Evolutionary conservation across 1,284 basidiomycete species (phyloP).

Genomic region (Takashimella tepidaria): DNA sequence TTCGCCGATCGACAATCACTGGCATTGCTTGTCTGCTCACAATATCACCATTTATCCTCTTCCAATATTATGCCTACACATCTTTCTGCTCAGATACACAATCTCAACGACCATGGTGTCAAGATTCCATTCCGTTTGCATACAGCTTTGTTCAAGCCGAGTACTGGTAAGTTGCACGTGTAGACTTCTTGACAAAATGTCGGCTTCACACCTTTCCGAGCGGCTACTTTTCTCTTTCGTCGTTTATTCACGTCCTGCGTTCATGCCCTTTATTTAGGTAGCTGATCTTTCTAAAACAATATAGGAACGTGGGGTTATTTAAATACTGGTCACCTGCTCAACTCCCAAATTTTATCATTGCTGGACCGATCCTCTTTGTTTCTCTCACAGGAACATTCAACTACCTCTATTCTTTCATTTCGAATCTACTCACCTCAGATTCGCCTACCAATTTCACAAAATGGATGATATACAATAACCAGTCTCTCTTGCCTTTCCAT

Average conservation of each 20-base stretch:
- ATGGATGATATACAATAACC: constrained; percentile 22
- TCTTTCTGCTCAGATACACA: constrained; percentile 56
- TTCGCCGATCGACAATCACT: not conserved
- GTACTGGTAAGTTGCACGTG: constrained; percentile 76
- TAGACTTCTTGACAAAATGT: too few species aligned
- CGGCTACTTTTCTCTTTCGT: too few species aligned
- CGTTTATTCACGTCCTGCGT: too few species aligned
- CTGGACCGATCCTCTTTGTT: constrained; percentile 62
- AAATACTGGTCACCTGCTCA: constrained; percentile 80
- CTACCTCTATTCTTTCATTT: constrained; percentile 1
- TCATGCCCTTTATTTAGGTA: too few species aligned
- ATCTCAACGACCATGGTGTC: constrained; percentile 61
- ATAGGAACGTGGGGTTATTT: constrained; percentile 70
- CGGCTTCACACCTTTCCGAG: too few species aligned
- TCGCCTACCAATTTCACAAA: not conserved
- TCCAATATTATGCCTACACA: constrained; percentile 63
- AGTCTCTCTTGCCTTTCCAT: constrained; percentile 57
- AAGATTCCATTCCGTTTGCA: constrained; percentile 57
- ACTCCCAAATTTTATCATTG: constrained; percentile 80
- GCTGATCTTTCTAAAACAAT: too few species aligned
- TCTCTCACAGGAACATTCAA: constrained; percentile 46
- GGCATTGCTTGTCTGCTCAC: constrained; percentile 42
- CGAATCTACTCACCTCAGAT: not conserved
- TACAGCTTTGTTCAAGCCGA: constrained; percentile 77
- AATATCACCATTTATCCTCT: constrained; percentile 61